phyloP scores from a whole-genome alignment of 495 filamentous ascomycete species.

The Neurospora sp. region DNA sequence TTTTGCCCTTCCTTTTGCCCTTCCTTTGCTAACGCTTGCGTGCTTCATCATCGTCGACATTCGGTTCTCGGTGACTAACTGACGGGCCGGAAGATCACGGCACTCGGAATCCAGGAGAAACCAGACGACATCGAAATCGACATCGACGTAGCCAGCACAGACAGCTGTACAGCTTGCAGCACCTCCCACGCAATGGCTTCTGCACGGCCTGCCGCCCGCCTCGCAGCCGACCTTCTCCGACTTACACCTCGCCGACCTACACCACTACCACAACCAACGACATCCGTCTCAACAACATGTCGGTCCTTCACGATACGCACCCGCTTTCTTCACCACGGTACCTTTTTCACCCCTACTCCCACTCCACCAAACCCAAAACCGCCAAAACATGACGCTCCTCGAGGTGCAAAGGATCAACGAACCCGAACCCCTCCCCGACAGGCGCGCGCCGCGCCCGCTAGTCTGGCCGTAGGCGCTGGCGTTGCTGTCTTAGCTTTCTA shows the following conservation, averaged over 20 bases:
- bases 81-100: background rate
- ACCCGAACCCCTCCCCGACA: background rate
- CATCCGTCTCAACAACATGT: background rate
- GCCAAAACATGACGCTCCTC: background rate
- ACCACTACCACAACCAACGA: background rate
- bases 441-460: background rate
- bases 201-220: background rate
- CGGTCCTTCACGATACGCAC: background rate
- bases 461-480: background rate
- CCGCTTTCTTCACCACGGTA: background rate
- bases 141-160: background rate
- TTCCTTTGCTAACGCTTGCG: background rate
- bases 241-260: background rate
- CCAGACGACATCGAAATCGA: background rate
- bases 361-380: background rate
- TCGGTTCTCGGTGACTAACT: background rate
- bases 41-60: background rate
- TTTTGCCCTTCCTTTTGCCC: background rate
- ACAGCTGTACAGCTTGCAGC: background rate
- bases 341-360: background rate
- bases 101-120: background rate
- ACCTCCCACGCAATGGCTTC: background rate
- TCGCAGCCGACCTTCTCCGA: background rate
- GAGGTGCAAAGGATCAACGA: background rate
- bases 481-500: background rate